Evolutionary conservation across 2,329 filamentous ascomycete species (phyloP), one percentile per base, ranked within the genome.

Genomic region (Arthroderma uncinatum): DNA sequence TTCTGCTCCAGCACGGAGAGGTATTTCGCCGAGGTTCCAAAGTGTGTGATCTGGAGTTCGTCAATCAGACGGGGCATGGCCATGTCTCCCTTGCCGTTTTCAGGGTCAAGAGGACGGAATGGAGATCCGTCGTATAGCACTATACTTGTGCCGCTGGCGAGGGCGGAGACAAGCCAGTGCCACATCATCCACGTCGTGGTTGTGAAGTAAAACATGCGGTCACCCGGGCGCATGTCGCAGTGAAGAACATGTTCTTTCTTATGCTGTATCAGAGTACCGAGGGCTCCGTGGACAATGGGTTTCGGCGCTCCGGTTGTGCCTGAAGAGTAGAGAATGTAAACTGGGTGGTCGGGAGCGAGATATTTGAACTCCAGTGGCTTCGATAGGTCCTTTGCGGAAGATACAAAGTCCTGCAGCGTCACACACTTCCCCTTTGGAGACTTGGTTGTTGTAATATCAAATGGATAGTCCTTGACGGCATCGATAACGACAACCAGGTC

Each of bases 101-200:
- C 80, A 6, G 71, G 66, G 40, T 78, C 75, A 1, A 79, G 78
- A 0, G 87, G 87, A 53, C 80, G 79, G 76, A 97, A 97, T 0
- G 93, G 93, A 0, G 89, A 95, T 52, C 93, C 93, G 55, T 95
- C 89, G 72, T 96, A 98, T 2, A 97, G 79, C 19, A 97, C 79
- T 10, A 97, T 76, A 0, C 89, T 92, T 9, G 87, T 82, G 55
- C 92, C 92, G 30, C 83, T 84, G 8, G 91, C 87, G 2, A 97
- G 82, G 4, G 85, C 89, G 0, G 89, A 92, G 19, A 96, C 81
- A 40, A 91, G 84, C 91, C 92, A 97, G 70, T 97, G 92, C 90
- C 91, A 96, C 92, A 97, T 97, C 91, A 98, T 97, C 93, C 91
- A 96, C 0, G 89, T 94, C 9, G 86, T 90, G 2, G 91, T 96